A percentile compares a stretch with the other conserved stretches of the same genome.
Conservation (phyloP, 495 filamentous ascomycete species). For the Penicillium alfredii region DNA sequence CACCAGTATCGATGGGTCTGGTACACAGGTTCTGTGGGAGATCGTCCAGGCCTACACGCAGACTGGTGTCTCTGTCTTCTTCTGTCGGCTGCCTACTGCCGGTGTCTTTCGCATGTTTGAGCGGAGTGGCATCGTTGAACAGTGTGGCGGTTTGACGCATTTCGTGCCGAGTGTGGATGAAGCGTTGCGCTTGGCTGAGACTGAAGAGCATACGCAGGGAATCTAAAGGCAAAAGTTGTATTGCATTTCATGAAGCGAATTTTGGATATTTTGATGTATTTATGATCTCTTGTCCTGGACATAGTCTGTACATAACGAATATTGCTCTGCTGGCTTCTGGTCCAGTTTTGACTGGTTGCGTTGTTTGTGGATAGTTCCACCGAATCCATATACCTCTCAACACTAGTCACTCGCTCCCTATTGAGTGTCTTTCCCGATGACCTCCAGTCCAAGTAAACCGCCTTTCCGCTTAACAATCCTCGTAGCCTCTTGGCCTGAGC, state of each 20-base stretch:
- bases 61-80: slow-evolving; percentile 75
- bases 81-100: slow-evolving; percentile 68
- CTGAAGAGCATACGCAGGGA: slow-evolving; percentile 40
- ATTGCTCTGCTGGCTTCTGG: not conserved
- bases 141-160: slow-evolving; percentile 64
- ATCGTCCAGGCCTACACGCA: slow-evolving; percentile 74
- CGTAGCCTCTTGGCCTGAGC: too few species aligned
- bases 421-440: too few species aligned
- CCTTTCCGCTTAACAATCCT: too few species aligned
- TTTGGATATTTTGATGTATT: not conserved
- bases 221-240: slow-evolving; percentile 7
- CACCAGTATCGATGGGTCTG: slow-evolving; percentile 84
- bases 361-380: too few species aligned
- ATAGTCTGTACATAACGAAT: not conserved
- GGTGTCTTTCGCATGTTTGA: slow-evolving; percentile 68
- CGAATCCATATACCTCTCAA: too few species aligned
- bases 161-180: slow-evolving; percentile 82
- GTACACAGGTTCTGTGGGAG: slow-evolving; percentile 83
- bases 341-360: not conserved
- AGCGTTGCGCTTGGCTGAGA: slow-evolving; percentile 72
- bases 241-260: not conserved
- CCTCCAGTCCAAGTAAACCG: too few species aligned
- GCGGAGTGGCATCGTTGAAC: slow-evolving; percentile 75
- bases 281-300: not conserved
- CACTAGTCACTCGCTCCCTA: too few species aligned